Evolutionary conservation across 2,329 filamentous ascomycete genomes (phyloP).

Genomic region (Aspergillus uvarum): DNA sequence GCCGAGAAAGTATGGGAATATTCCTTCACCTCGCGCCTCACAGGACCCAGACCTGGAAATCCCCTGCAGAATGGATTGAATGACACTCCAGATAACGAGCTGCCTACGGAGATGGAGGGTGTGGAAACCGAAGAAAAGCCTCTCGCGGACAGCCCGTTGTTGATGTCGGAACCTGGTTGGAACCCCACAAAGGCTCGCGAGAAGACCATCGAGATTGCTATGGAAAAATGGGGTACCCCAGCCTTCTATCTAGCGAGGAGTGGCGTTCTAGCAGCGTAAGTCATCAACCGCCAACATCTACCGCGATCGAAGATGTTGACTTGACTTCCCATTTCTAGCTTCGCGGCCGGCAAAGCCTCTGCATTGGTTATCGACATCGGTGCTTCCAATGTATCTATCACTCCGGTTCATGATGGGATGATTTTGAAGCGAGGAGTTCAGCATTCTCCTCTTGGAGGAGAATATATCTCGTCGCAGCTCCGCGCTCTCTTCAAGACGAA

Average conservation of each 20-base stretch:
- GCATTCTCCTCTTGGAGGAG: conserved; percentile 79
- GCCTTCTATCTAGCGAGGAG: conserved; percentile 91
- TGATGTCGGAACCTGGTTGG: conserved; percentile 95
- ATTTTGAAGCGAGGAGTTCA: conserved; percentile 87
- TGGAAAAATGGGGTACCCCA: conserved; percentile 94
- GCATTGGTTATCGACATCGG: conserved; percentile 91
- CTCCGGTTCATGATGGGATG: conserved; percentile 91
- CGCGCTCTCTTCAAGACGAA: conserved; percentile 73
- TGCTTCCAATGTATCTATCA: conserved; percentile 82
- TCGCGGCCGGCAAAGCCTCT: conserved; percentile 88
- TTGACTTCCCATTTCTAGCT: conserved; percentile 46
- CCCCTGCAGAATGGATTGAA: conserved; percentile 78
- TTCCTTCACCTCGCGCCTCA: conserved; percentile 83
- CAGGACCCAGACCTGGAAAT: conserved; percentile 68
- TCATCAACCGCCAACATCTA: conserved; percentile 17
- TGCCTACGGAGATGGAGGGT: conserved; percentile 62
- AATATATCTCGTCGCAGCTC: conserved; percentile 87
- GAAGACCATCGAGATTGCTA: conserved; percentile 91
- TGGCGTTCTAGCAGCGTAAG: conserved; percentile 77
- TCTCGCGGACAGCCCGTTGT: conserved; percentile 81
- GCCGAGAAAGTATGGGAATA: conserved; percentile 90
- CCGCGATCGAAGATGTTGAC: neutral
- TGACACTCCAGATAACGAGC: conserved; percentile 58
- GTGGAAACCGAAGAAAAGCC: conserved; percentile 68
- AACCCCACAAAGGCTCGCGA: conserved; percentile 84